Base-by-base conservation (phyloP, 805 yeast species). In the Saccharomycopsis malanga region DNA sequence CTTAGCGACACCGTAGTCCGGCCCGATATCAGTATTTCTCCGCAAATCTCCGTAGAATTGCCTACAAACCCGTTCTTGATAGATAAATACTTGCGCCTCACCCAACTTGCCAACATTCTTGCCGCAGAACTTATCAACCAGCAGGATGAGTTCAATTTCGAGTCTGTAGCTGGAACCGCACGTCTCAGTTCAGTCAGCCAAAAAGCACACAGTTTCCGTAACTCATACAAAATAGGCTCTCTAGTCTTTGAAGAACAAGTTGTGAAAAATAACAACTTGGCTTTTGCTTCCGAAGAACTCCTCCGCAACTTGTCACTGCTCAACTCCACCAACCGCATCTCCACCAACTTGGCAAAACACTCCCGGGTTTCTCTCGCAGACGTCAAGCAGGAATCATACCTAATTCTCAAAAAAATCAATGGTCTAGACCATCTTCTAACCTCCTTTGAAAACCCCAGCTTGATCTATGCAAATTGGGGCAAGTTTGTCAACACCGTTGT, bases 61-160 rank as follows among this genome's bases (percentile, higher is more conserved):
- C 89, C 87, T 5, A 74, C 81, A 0, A 79, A 77, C 38, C 88
- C 88, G 0, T 82, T 70, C 56, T 65, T 82, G 39, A 80, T 82
- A 50, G 89, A 83, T 56, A 82, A 78, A 56, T 76, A 74, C 58
- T 61, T 79, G 44, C 66, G 83, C 50, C 68, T 81, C 45, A 76
- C 79, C 2, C 80, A 81, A 59, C 68, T 83, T 40, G 69, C 77
- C 5, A 69, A 70, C 44, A 59, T 79, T 32, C 56, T 81, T 9
- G 61, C 64, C 36, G 34, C 50, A 1, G 46, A 58, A 32, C 55
- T 59, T 32, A 51, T 48, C 4, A 47, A 55, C 7, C 54, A 54
- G 15, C 45, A 47, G 20, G 57, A 56, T 10, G 54, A 54, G 5
- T 49, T 52, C 39, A 46, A 42, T 20, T 50, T 50, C 40, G 43